phyloP scores from a whole-genome alignment of 208 protist species.

The Wallacemonas sp. region DNA sequence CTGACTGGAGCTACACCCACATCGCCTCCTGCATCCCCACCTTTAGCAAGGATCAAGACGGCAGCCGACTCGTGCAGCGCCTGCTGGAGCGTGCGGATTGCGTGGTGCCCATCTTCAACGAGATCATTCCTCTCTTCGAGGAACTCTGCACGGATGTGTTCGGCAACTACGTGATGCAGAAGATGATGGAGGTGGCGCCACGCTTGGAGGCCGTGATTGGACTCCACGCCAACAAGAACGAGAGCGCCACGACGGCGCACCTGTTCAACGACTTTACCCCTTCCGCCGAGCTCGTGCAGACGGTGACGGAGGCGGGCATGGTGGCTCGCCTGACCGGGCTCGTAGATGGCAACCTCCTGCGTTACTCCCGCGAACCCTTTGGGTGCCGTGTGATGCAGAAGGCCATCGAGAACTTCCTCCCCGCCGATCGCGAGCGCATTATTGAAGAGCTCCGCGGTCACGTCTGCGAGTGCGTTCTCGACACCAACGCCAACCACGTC shows the following conservation, averaged over 20 bases:
- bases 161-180: constrained; percentile 98
- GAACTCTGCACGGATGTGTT: constrained; percentile 96
- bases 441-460: constrained; percentile 90
- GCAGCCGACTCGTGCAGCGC: constrained; percentile 96
- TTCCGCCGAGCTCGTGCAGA: background rate
- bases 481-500: constrained; percentile 99
- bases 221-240: background rate
- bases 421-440: constrained; percentile 34
- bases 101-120: constrained; percentile 86
- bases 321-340: constrained; percentile 44
- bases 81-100: constrained; percentile 90
- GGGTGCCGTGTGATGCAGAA: constrained; percentile 98
- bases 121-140: constrained; percentile 77
- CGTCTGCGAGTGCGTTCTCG: constrained; percentile 94
- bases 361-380: constrained; percentile 93
- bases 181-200: constrained; percentile 95
- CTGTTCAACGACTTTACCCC: constrained; percentile 11
- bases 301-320: constrained; percentile 16
- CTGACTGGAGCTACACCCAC: constrained; percentile 57
- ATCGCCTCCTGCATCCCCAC: constrained; percentile 83
- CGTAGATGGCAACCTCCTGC: constrained; percentile 85
- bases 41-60: constrained; percentile 95
- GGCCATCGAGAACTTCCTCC: constrained; percentile 78
- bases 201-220: constrained; percentile 25
- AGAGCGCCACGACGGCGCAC: constrained; percentile 10